A percentile compares a stretch with the other conserved stretches of the same genome.
Evolutionary conservation across 2,329 filamentous ascomycete genomes (phyloP).

Genomic region (Aspergillus sp.): DNA sequence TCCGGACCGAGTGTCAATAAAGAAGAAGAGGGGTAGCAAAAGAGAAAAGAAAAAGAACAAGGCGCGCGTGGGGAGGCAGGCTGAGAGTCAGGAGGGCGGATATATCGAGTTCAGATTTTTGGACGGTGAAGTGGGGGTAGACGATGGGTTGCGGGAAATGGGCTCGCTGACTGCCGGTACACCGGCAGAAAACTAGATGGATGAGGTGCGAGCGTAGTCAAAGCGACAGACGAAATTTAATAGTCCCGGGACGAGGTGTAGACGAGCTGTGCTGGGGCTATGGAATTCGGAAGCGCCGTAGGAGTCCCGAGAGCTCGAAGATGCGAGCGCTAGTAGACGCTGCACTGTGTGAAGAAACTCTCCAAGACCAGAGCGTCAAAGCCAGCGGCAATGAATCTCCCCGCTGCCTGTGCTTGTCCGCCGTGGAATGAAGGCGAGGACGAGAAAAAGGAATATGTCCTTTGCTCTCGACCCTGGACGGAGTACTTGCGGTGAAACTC

Average conservation of each 20-base stretch:
- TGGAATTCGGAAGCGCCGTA: constrained; percentile 11
- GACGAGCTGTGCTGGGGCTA: constrained; percentile 7
- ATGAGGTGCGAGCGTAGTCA: constrained; percentile 17
- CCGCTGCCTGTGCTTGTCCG: constrained; percentile 2
- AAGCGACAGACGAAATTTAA: constrained; percentile 14
- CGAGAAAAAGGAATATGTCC: constrained; percentile 12
- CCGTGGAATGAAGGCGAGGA: not conserved
- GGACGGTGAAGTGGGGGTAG: constrained; percentile 21
- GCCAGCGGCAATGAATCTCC: constrained; percentile 10
- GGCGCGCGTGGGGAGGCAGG: not conserved
- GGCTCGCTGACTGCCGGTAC: constrained; percentile 12
- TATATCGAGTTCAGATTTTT: constrained; percentile 22
- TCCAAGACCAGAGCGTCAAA: constrained; percentile 8
- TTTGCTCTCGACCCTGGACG: constrained; percentile 7
- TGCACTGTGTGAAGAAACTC: constrained; percentile 6
- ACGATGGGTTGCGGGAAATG: constrained; percentile 16
- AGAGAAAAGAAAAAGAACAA: not conserved
- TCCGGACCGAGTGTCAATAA: constrained; percentile 11
- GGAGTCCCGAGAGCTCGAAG: constrained; percentile 3
- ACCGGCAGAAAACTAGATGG: constrained; percentile 14
- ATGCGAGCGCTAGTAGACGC: constrained; percentile 1
- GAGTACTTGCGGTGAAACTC: constrained; percentile 22
- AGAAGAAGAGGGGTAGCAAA: not conserved
- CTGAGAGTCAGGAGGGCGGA: constrained; percentile 10
- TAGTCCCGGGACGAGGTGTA: constrained; percentile 7